Evolutionary conservation across 75 land plant species (phyloP).

Genomic region (Pseudotsuga menziesii): DNA sequence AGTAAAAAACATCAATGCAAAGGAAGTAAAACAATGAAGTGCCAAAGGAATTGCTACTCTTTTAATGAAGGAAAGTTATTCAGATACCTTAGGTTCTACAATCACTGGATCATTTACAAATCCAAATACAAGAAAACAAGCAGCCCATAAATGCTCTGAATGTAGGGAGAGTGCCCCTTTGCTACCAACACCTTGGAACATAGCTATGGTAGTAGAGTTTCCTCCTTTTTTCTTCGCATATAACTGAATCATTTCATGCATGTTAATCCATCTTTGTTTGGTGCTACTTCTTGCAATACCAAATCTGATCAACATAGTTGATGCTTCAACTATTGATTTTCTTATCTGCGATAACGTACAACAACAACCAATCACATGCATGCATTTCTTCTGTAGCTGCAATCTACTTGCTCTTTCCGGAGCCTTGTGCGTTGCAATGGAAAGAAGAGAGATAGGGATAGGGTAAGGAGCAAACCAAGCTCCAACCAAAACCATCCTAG

Average conservation of each 20-base stretch:
- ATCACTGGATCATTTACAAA: conserved; percentile 57
- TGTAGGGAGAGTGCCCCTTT: conserved; percentile 40
- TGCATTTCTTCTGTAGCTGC: conserved; percentile 28
- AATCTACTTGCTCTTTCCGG: conserved; percentile 19
- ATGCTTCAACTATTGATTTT: conserved; percentile 65
- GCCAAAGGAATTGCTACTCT: conserved; percentile 68
- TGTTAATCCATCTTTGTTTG: conserved; percentile 44
- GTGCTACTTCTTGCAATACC: conserved; percentile 61
- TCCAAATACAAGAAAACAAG: conserved; percentile 69
- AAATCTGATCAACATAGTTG: conserved; percentile 56
- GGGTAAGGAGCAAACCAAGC: conserved; percentile 83
- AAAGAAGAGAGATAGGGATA: conserved; percentile 56
- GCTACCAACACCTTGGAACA: conserved; percentile 53
- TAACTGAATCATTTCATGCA: conserved; percentile 59
- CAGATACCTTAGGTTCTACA: conserved; percentile 73
- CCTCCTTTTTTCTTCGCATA: conserved; percentile 68
- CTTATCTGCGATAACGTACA: conserved; percentile 35
- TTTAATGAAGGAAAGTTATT: conserved; percentile 57
- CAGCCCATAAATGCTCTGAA: conserved; percentile 80
- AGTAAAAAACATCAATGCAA: too few species aligned
- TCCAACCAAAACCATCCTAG: conserved; percentile 66
- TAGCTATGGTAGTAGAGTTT: conserved; percentile 43
- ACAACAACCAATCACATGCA: conserved; percentile 37
- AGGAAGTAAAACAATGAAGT: conserved; percentile 51
- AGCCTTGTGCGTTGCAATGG: conserved; percentile 51